These are phyloP conservation scores for Aspergillus phoenicis DNA, from an alignment of 2,329 filamentous ascomycete species.

Conservation along the genomic window DNA sequence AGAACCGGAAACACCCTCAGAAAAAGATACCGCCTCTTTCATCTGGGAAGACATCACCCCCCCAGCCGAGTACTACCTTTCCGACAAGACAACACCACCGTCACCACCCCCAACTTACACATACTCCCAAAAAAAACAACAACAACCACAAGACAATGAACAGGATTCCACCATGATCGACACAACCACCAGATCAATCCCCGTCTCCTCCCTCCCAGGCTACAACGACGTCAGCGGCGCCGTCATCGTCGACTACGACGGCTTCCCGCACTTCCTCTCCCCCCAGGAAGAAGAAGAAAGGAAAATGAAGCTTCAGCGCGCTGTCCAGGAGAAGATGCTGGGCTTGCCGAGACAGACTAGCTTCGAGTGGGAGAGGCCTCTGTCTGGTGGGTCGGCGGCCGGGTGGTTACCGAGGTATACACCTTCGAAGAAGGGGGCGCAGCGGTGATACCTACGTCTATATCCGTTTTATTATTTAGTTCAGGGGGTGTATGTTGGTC, in stretches of 20 bases:
- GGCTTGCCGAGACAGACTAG: conserved; percentile 25
- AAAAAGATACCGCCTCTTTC: neutral
- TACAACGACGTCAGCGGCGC: conserved; percentile 33
- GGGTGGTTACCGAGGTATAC: conserved; percentile 18
- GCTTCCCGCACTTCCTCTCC: conserved; percentile 28
- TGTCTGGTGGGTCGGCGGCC: neutral
- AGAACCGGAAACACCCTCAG: neutral
- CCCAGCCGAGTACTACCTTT: neutral
- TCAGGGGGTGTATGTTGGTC: neutral
- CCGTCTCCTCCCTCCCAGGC: conserved; percentile 17
- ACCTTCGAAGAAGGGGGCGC: conserved; percentile 1
- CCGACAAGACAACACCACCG: neutral
- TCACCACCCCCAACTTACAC: neutral
- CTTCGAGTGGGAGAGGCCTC: conserved; percentile 25
- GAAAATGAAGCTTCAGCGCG: conserved; percentile 19
- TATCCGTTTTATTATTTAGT: neutral
- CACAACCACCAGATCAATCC: neutral
- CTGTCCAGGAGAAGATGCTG: conserved; percentile 30
- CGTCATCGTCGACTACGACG: conserved; percentile 29
- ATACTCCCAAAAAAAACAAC: neutral
- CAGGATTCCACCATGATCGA: conserved; percentile 3
- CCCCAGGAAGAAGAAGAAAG: conserved; percentile 29
- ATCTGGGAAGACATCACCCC: conserved; percentile 5
- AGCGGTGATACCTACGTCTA: neutral
- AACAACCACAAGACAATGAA: neutral